Conservation (phyloP, 192 early-diverging fungal species). For the Coemansia reversa region DNA sequence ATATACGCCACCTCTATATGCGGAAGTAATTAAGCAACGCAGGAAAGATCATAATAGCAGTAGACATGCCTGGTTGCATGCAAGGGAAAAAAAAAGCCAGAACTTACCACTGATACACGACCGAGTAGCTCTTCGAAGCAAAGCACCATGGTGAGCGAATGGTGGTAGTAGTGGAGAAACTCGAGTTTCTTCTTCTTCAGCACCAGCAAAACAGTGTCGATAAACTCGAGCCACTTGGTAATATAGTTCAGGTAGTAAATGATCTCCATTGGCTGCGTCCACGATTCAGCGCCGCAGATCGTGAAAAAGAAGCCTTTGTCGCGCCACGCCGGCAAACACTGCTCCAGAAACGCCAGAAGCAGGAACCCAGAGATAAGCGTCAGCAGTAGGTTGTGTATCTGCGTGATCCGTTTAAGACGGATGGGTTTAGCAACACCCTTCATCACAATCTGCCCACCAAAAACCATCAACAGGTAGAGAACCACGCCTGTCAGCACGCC, state of each 20-base stretch:
- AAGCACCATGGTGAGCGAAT: conserved; percentile 86
- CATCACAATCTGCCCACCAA: conserved; percentile 77
- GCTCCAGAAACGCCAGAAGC: conserved; percentile 74
- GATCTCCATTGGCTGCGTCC: conserved; percentile 78
- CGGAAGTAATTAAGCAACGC: not conserved
- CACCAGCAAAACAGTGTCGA: conserved; percentile 85
- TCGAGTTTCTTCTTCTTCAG: conserved; percentile 84
- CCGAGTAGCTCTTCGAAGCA: conserved; percentile 82
- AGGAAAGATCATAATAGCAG: not conserved
- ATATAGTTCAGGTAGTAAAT: conserved; percentile 92
- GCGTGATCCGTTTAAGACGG: conserved; percentile 64
- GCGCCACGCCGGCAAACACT: conserved; percentile 69
- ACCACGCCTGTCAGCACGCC: conserved; percentile 52
- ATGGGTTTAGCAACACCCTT: conserved; percentile 54
- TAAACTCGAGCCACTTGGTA: conserved; percentile 90
- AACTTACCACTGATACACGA: conserved; percentile 73
- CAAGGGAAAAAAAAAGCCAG: not conserved
- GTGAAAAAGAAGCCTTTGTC: conserved; percentile 71
- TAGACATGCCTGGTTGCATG: not conserved
- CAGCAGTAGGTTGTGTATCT: conserved; percentile 80
- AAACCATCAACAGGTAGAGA: conserved; percentile 77
- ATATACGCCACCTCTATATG: not conserved
- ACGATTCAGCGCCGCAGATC: conserved; percentile 68
- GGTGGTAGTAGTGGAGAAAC: conserved; percentile 95
- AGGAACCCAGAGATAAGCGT: conserved; percentile 72